Base-by-base conservation (phyloP, 371 early-diverging fungal species). In the Aphelidium insulamus region DNA sequence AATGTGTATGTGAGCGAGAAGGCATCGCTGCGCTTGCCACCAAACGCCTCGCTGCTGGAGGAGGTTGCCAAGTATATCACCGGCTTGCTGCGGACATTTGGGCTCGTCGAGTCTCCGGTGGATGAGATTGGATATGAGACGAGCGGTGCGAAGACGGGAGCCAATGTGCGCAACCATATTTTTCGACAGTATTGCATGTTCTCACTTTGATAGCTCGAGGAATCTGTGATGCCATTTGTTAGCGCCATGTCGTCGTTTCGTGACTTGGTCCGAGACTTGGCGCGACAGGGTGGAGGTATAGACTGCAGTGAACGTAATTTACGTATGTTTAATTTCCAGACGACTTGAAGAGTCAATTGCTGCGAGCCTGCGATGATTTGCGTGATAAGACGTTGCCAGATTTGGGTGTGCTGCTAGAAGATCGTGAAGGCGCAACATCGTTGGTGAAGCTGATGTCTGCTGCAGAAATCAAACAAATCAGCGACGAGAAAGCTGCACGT, bases 371-470 rank as follows among this genome's bases (percentile, higher is more conserved):
- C 44, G 95, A 94, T 55, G 56, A 58, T 44, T 43, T 94, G 31
- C 75, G 95, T 33, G 91, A 94, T 52, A 62, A 65, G 8, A 78
- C 79, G 25, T 54, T 88, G 32, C 71, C 76, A 5, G 72, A 77
- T 9, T 59, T 88, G 16, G 85, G 88, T 24, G 81, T 94, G 5
- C 55, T 71, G 2, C 54, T 94, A 35, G 95, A 90, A 42, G 95
- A 94, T 48, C 77, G 79, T 40, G 88, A 85, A 40, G 85, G 77
- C 50, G 88, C 86, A 28, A 68, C 58, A 26, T 87, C 92, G 1
- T 57, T 90, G 39, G 77, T 90, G 44, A 94, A 90, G 52, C 50
- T 91, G 28, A 72, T 79, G 7, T 72, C 79, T 37, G 65, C 66
- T 7, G 80, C 76, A 38, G 68, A 69, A 41, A 33, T 69, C 35